Evolutionary conservation across 2,329 filamentous ascomycete genomes (phyloP), one percentile per base, ranked within the genome.

Genomic region (Cladophialophora exuberans): DNA sequence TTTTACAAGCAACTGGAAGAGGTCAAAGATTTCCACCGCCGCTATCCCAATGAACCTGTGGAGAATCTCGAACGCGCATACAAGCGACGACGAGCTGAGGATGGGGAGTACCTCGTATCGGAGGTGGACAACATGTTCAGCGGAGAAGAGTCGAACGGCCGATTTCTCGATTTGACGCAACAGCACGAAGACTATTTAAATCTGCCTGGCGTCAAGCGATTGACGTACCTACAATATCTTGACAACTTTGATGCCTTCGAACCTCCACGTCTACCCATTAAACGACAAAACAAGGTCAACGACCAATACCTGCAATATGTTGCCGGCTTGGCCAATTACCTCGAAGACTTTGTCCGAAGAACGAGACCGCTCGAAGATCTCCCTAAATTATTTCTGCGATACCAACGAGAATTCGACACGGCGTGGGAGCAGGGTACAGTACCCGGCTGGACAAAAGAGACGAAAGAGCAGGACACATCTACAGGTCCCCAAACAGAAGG

Each of bases 51-150:
- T 73, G 90, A 97, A 70, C 90, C 89, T 25, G 89, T 96, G 43
- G 94, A 99, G 72, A 97, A 97, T 66, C 84, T 96, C 11, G 95
- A 99, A 75, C 84, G 87, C 64, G 89, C 92, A 30, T 99, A 99
- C 77, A 90, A 91, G 71, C 81, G 85, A 67, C 83, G 81, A 54
- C 76, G 80, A 36, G 81, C 80, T 10, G 84, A 85, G 38, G 86
- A 87, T 61, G 83, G 84, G 45, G 83, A 87, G 42, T 76, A 80
- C 1, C 72, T 83, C 52, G 79, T 82, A 3, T 84, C 83, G 38
- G 84, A 92, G 48, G 86, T 97, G 43, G 93, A 97, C 68, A 85
- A 84, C 54, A 88, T 97, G 78, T 99, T 99, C 72, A 96, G 91
- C 0, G 94, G 94, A 59, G 95, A 99, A 73, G 94, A 99, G 72